Evolutionary conservation across 306 rosid genomes (phyloP).

Genomic region (Carpinus fangiana): DNA sequence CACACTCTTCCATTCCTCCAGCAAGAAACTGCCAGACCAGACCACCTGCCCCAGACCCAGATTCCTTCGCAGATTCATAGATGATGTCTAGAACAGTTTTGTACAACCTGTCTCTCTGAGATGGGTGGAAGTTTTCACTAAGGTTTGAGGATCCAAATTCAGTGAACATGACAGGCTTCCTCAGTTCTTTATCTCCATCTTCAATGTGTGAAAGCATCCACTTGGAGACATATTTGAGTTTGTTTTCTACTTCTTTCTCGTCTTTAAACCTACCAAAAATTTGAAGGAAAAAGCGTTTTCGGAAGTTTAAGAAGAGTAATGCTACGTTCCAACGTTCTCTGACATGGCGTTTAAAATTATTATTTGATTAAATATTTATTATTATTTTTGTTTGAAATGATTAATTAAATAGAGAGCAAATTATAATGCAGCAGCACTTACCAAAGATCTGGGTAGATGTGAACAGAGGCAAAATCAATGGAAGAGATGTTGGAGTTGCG

Average conservation of each 20-base stretch:
- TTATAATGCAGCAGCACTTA: conserved; percentile 37
- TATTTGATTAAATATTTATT: neutral
- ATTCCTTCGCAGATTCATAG: conserved; percentile 79
- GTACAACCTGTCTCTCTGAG: conserved; percentile 64
- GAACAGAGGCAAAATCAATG: conserved; percentile 86
- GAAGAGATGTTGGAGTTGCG: conserved; percentile 69
- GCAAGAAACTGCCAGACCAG: conserved; percentile 85
- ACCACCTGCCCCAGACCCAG: conserved; percentile 74
- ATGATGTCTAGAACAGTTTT: conserved; percentile 53
- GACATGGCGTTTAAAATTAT: too few species aligned
- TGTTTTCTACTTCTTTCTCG: conserved; percentile 48
- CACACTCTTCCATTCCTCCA: conserved; percentile 71
- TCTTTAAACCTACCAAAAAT: conserved; percentile 56
- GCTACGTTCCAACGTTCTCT: too few species aligned
- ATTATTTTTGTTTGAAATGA: neutral
- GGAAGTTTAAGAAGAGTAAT: too few species aligned
- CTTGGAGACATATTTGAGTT: conserved; percentile 67
- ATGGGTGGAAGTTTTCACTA: conserved; percentile 49
- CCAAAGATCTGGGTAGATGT: conserved; percentile 96
- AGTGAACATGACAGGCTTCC: conserved; percentile 85
- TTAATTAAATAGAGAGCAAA: neutral
- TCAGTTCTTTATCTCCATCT: conserved; percentile 75
- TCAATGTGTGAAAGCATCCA: conserved; percentile 97
- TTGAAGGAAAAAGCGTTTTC: neutral
- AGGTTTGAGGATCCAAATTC: conserved; percentile 81